Percentiles rank a stretch among this genome's conserved stretches.
Evolutionary conservation across 805 yeast species (phyloP).

Genomic region (Metschnikowia gelsemii): DNA sequence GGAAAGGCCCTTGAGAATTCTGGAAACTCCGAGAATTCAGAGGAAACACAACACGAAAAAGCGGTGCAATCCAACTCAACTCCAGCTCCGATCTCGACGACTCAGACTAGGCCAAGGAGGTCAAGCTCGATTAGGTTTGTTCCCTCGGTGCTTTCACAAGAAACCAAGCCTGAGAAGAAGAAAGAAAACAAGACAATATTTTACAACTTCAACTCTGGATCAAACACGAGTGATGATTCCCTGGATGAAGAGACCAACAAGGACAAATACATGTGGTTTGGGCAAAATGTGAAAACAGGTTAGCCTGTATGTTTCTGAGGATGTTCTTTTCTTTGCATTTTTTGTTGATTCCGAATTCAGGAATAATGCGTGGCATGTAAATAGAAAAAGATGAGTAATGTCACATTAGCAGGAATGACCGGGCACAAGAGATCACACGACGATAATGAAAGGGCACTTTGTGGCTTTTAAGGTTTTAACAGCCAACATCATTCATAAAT

Average conservation of each 20-base stretch:
- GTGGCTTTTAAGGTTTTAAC: too few species aligned
- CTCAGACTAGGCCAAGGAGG: constrained; percentile 14
- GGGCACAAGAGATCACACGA: too few species aligned
- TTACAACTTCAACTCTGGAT: constrained; percentile 29
- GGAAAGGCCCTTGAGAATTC: constrained; percentile 8
- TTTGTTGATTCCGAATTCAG: too few species aligned
- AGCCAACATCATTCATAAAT: too few species aligned
- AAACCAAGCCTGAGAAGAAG: constrained; percentile 12
- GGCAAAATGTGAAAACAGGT: constrained; percentile 28
- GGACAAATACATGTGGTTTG: constrained; percentile 38
- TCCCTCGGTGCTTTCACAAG: constrained; percentile 24
- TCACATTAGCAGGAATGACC: too few species aligned
- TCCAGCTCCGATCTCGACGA: background rate
- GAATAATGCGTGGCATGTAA: too few species aligned
- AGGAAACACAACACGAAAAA: too few species aligned
- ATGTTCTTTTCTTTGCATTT: too few species aligned
- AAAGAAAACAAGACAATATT: constrained; percentile 26
- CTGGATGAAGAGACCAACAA: constrained; percentile 17
- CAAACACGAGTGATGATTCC: constrained; percentile 14
- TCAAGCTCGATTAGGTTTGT: constrained; percentile 34
- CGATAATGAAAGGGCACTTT: too few species aligned
- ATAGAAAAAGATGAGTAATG: too few species aligned
- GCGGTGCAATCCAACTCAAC: too few species aligned
- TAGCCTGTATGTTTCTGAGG: background rate
- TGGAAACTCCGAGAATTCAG: too few species aligned